Conservation (phyloP, 78 protist genomes). For the Isochrysis galbana region DNA sequence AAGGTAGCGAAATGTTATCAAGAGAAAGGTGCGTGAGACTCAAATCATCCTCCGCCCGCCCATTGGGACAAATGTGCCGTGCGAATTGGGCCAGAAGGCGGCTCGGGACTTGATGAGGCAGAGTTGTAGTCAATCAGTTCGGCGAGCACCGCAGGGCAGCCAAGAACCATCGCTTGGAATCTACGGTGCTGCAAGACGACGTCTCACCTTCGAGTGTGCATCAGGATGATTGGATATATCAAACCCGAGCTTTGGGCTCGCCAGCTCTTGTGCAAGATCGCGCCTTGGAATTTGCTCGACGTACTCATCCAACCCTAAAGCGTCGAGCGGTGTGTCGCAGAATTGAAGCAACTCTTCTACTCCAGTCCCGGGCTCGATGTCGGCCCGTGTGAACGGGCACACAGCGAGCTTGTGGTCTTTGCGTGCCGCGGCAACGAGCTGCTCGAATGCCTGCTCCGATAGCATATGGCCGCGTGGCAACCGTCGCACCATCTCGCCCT, state of each 20-base stretch:
- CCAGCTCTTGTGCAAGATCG: neutral
- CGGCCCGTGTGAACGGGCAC: neutral
- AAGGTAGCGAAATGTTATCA: no score
- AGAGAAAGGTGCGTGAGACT: no score
- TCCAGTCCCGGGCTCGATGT: neutral
- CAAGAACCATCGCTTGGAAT: no score
- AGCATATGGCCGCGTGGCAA: neutral
- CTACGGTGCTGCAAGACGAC: no score
- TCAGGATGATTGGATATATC: slow-evolving; percentile 9
- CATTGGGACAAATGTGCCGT: no score
- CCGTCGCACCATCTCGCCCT: neutral
- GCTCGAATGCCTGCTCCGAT: neutral
- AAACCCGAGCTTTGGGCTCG: neutral
- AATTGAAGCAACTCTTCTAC: neutral
- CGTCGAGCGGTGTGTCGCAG: neutral
- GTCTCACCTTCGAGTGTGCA: slow-evolving; percentile 34
- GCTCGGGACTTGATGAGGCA: no score
- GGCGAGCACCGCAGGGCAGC: no score
- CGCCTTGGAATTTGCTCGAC: neutral
- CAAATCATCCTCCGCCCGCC: no score
- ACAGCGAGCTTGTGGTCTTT: neutral
- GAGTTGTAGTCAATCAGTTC: no score
- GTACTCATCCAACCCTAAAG: neutral
- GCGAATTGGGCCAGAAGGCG: no score
- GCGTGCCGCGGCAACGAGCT: neutral